These are phyloP conservation scores for Alternaria sp. DNA, from an alignment of 2,329 filamentous ascomycete species.

Conservation along the genomic window DNA sequence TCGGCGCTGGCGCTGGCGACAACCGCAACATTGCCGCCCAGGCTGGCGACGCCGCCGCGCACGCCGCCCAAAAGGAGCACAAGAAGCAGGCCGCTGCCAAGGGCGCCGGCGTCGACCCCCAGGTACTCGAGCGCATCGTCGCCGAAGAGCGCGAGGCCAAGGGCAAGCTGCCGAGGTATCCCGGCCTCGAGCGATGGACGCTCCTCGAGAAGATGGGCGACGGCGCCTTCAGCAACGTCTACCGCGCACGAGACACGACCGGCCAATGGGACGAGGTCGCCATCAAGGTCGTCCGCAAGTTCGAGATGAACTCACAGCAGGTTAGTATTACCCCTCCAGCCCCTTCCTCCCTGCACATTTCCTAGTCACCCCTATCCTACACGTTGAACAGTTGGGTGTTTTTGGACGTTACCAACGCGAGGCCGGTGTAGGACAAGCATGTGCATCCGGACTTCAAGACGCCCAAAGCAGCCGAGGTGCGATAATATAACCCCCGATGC, in stretches of 20 bases:
- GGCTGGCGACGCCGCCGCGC: slow-evolving; percentile 69
- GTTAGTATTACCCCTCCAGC: slow-evolving; percentile 66
- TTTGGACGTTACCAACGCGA: slow-evolving; percentile 57
- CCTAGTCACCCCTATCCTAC: slow-evolving; percentile 39
- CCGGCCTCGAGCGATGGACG: slow-evolving; percentile 83
- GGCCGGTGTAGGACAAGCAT: slow-evolving; percentile 76
- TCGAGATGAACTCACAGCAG: slow-evolving; percentile 98
- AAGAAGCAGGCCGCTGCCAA: slow-evolving; percentile 57
- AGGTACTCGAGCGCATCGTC: slow-evolving; percentile 82
- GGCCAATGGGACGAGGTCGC: slow-evolving; percentile 81
- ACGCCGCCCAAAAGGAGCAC: slow-evolving; percentile 68
- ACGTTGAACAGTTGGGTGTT: slow-evolving; percentile 26
- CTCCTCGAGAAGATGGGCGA: slow-evolving; percentile 98
- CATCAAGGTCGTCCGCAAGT: slow-evolving; percentile 99
- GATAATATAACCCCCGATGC: slow-evolving; percentile 44
- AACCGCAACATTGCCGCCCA: slow-evolving; percentile 71
- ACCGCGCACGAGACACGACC: slow-evolving; percentile 79
- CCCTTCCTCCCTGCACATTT: slow-evolving; percentile 43
- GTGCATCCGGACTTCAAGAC: slow-evolving; percentile 94
- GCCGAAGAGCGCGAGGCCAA: slow-evolving; percentile 89
- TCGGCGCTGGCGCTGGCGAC: slow-evolving; percentile 64
- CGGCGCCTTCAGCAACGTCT: slow-evolving; percentile 98
- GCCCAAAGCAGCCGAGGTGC: slow-evolving; percentile 97
- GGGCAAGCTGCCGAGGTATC: slow-evolving; percentile 84
- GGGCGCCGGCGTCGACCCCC: slow-evolving; percentile 56